Evolutionary conservation across 495 filamentous ascomycete species (phyloP).

Genomic region (Cercophora newfieldiana): DNA sequence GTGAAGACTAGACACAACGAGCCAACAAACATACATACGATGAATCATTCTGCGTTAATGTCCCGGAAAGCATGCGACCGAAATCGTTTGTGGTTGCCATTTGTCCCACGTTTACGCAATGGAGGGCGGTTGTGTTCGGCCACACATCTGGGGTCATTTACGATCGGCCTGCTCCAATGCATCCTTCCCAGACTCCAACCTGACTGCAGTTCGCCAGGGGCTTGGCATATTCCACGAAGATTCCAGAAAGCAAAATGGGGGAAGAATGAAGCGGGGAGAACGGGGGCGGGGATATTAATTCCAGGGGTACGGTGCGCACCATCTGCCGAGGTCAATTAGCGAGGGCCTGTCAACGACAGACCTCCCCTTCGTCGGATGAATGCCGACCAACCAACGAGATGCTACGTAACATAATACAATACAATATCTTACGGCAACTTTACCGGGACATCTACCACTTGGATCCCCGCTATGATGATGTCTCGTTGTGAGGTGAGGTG

Average conservation of each 20-base stretch:
- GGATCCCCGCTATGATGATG: neutral
- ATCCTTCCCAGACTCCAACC: neutral
- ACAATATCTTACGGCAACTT: too few relatives aligned
- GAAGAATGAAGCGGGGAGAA: neutral
- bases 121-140: too few relatives aligned
- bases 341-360: neutral
- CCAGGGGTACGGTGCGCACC: neutral
- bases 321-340: neutral
- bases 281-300: neutral
- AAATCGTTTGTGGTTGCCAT: too few relatives aligned
- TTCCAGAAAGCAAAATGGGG: neutral
- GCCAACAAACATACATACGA: neutral
- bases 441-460: neutral
- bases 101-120: too few relatives aligned
- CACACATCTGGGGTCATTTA: too few relatives aligned
- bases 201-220: neutral
- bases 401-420: neutral
- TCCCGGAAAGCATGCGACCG: too few relatives aligned
- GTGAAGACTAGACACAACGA: neutral
- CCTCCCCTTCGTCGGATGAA: neutral
- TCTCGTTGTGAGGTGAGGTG: neutral
- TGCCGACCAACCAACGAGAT: neutral
- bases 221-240: neutral
- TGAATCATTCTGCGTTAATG: neutral
- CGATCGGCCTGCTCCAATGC: too few relatives aligned